Conservation (phyloP, 768 basidiomycete species). For the Tricholoma bakamatsutake region DNA sequence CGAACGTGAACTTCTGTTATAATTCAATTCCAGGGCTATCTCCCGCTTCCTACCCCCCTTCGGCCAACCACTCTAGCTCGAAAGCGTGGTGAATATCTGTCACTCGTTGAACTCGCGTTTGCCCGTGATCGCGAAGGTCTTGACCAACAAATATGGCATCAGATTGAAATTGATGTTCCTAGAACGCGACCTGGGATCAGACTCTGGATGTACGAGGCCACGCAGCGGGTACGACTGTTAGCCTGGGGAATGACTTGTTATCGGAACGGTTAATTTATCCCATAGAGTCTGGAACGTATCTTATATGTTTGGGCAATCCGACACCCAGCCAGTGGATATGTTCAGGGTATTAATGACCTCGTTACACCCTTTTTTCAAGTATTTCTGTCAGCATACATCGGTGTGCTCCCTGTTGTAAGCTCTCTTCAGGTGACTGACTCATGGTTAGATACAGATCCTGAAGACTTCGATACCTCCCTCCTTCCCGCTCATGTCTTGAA, state of each 20-base stretch:
- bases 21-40: conserved; percentile 66
- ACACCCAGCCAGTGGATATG: conserved; percentile 97
- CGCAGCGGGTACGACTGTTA: conserved; percentile 69
- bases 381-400: conserved; percentile 92
- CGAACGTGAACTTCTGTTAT: neutral
- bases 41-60: conserved; percentile 76
- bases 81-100: conserved; percentile 89
- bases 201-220: conserved; percentile 86
- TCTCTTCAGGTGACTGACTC: conserved; percentile 1
- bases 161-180: conserved; percentile 98
- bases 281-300: conserved; percentile 86
- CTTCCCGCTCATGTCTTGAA: conserved; percentile 67
- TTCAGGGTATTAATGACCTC: conserved; percentile 98
- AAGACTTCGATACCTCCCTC: conserved; percentile 74
- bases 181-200: conserved; percentile 87
- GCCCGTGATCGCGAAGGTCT: conserved; percentile 77
- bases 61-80: conserved; percentile 74
- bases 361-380: conserved; percentile 98
- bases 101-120: conserved; percentile 86
- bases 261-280: conserved; percentile 13
- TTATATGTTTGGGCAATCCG: conserved; percentile 99
- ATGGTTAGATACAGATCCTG: conserved; percentile 78
- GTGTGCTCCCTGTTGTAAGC: conserved; percentile 33
- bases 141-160: conserved; percentile 98
- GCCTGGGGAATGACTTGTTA: neutral